phyloP scores from a whole-genome alignment of 495 filamentous ascomycete genomes.

The Xanthoparmelia taractica region DNA sequence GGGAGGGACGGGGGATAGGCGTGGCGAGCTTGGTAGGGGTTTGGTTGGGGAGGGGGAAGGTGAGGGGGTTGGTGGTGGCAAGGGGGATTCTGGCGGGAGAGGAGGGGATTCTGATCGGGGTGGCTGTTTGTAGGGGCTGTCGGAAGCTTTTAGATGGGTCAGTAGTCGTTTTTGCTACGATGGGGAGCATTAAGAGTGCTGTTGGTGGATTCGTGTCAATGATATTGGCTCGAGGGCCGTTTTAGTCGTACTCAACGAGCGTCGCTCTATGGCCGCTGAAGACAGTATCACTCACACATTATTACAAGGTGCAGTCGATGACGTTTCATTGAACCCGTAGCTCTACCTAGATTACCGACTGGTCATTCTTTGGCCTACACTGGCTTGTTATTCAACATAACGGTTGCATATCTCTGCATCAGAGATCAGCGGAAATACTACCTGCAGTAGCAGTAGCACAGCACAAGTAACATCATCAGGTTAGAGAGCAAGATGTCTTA shows the following conservation, averaged over 20 bases:
- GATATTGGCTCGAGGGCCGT: background rate
- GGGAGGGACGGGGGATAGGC: too few species aligned
- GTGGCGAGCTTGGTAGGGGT: too few species aligned
- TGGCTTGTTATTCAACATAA: background rate
- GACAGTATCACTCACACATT: too few species aligned
- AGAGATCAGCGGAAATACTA: background rate
- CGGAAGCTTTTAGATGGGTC: background rate
- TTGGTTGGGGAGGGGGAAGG: too few species aligned
- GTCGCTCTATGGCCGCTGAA: background rate
- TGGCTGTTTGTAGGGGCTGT: too few species aligned
- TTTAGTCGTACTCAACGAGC: background rate
- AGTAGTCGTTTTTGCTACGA: background rate
- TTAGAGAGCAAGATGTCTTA: background rate
- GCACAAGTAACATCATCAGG: too few species aligned
- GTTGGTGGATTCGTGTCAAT: background rate
- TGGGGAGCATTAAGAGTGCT: background rate
- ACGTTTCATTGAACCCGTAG: too few species aligned
- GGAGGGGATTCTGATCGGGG: too few species aligned
- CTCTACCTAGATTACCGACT: background rate
- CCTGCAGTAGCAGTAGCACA: background rate
- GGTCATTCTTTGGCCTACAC: background rate
- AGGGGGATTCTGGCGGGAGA: too few species aligned
- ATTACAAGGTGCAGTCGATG: too few species aligned
- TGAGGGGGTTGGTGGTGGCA: too few species aligned
- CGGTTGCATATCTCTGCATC: background rate